A percentile compares a stretch with the other conserved stretches of the same genome.
phyloP scores from a whole-genome alignment of 129 eudicot genomes.

The Ambrosia trifida region DNA sequence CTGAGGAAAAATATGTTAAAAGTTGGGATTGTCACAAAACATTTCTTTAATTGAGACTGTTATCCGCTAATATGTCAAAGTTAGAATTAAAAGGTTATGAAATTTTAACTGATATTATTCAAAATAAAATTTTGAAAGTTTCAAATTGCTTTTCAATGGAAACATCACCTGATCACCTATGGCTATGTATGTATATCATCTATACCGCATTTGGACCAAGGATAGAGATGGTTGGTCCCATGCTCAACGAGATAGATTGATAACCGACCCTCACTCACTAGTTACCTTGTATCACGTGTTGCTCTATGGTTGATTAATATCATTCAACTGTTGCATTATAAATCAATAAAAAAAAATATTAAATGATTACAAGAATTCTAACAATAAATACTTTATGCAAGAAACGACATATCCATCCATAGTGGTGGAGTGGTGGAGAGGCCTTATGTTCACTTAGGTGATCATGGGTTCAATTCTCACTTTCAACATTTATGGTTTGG shows the following conservation, averaged over 20 bases:
- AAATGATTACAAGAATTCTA: background rate
- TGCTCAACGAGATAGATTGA: conserved; percentile 20
- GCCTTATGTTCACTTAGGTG: too few species aligned
- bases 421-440: too few species aligned
- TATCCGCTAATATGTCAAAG: too few species aligned
- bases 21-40: too few species aligned
- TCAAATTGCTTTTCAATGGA: background rate
- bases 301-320: conserved; percentile 1
- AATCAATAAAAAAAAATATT: background rate
- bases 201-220: conserved; percentile 10
- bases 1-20: too few species aligned
- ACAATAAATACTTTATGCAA: too few species aligned
- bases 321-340: background rate
- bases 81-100: too few species aligned
- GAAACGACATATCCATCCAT: too few species aligned
- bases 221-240: conserved; percentile 16
- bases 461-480: too few species aligned
- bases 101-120: too few species aligned
- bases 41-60: too few species aligned
- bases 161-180: background rate
- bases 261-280: conserved; percentile 10
- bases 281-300: conserved; percentile 18
- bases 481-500: too few species aligned
- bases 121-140: background rate
- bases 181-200: background rate